A percentile compares a stretch with the other conserved stretches of the same genome.
Evolutionary conservation across 176 grass and related monocot genomes (phyloP).

Genomic region (Zea luxurians): DNA sequence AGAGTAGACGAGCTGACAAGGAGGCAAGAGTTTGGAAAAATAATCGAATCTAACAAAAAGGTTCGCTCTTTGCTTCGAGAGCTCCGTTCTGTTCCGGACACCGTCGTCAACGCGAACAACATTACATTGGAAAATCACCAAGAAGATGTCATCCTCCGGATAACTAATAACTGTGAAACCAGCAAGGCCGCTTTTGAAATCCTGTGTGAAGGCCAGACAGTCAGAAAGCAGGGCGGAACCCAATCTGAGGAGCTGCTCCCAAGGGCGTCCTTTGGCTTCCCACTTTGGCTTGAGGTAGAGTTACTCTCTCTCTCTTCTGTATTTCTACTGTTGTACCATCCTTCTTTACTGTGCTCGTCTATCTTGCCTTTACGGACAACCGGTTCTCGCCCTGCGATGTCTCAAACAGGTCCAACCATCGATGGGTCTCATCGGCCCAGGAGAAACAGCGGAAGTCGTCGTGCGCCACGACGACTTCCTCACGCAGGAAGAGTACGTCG

Average conservation of each 20-base stretch:
- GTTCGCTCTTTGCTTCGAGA: conserved; percentile 52
- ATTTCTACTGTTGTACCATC: not conserved
- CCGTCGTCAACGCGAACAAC: conserved; percentile 79
- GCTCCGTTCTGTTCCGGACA: conserved; percentile 66
- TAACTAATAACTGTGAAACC: conserved; percentile 68
- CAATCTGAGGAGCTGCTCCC: conserved; percentile 44
- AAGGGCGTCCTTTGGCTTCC: conserved; percentile 83
- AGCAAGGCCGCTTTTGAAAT: conserved; percentile 70
- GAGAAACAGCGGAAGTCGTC: conserved; percentile 61
- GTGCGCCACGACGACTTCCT: conserved; percentile 70
- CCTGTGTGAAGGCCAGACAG: conserved; percentile 65
- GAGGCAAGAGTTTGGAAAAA: conserved; percentile 70
- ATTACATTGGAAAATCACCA: conserved; percentile 80
- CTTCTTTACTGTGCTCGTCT: not conserved
- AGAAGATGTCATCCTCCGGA: conserved; percentile 70
- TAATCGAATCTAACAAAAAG: conserved; percentile 64
- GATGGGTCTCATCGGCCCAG: conserved; percentile 68
- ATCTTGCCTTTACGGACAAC: not conserved
- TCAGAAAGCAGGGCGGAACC: conserved; percentile 47
- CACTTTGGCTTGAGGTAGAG: conserved; percentile 84
- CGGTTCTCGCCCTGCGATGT: not conserved
- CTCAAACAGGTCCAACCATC: conserved; percentile 67
- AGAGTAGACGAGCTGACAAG: conserved; percentile 69
- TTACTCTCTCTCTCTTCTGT: not conserved
- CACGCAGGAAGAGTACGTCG: conserved; percentile 60